Evolutionary conservation across 2,329 filamentous ascomycete genomes (phyloP).

Genomic region (Aquanectria penicillioides): DNA sequence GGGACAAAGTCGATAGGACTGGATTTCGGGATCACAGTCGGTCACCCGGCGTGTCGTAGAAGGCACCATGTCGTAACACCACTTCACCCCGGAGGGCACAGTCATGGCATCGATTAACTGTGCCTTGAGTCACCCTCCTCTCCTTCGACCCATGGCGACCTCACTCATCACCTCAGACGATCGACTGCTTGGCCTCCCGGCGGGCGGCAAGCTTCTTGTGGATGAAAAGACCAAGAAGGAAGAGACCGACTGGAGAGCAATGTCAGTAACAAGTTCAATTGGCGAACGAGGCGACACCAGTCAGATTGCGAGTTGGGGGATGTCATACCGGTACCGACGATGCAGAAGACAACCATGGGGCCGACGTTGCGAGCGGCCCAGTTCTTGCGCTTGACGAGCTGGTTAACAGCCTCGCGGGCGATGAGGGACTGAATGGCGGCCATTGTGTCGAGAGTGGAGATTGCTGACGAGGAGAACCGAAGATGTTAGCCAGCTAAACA

Average conservation of each 20-base stretch:
- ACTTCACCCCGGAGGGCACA: constrained; percentile 32
- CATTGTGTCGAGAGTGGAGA: constrained; percentile 49
- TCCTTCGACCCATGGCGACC: constrained; percentile 28
- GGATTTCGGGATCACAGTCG: constrained; percentile 43
- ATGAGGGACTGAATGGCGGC: constrained; percentile 52
- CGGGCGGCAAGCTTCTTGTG: constrained; percentile 46
- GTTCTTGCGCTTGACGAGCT: constrained; percentile 54
- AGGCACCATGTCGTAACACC: constrained; percentile 40
- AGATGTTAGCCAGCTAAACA: constrained; percentile 1
- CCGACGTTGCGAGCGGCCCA: constrained; percentile 52
- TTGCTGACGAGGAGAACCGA: constrained; percentile 31
- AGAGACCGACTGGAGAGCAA: constrained; percentile 43
- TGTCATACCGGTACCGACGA: constrained; percentile 52
- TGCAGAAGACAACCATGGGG: constrained; percentile 56
- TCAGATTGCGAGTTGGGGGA: background rate
- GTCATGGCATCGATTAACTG: constrained; percentile 30
- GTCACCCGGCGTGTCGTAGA: constrained; percentile 44
- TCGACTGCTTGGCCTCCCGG: constrained; percentile 47
- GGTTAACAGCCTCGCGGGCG: constrained; percentile 49
- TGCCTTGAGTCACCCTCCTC: constrained; percentile 37
- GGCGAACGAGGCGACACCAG: background rate
- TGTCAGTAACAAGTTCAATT: constrained; percentile 29
- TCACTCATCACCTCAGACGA: constrained; percentile 28
- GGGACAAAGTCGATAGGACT: constrained; percentile 38
- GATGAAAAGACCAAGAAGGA: constrained; percentile 44